Percentiles rank a stretch among this genome's conserved stretches.
phyloP scores from a whole-genome alignment of 1,284 basidiomycete species.

The Caloboletus firmus region DNA sequence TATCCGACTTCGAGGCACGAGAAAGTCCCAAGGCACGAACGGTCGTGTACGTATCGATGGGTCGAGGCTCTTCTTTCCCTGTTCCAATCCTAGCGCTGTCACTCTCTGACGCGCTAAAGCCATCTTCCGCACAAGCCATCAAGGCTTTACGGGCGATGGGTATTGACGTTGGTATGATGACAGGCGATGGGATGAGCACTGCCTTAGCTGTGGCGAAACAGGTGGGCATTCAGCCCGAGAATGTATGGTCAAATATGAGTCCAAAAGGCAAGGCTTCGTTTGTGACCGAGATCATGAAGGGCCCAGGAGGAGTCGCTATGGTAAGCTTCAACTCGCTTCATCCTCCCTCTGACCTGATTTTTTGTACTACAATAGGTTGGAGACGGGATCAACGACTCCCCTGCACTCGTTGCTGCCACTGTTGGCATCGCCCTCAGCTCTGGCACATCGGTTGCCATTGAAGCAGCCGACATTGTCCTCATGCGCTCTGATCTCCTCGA shows the following conservation, averaged over 20 bases:
- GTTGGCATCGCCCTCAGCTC: constrained; percentile 96
- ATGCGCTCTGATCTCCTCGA: constrained; percentile 96
- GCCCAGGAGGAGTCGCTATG: constrained; percentile 81
- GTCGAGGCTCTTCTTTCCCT: constrained; percentile 37
- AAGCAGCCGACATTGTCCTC: constrained; percentile 96
- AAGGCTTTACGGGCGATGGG: constrained; percentile 81
- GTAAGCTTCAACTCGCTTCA: constrained; percentile 43
- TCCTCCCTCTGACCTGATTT: neutral
- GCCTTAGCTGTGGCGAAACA: constrained; percentile 84
- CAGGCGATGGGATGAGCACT: constrained; percentile 83
- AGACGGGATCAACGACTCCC: constrained; percentile 98
- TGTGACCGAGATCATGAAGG: constrained; percentile 77
- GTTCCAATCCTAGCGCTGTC: constrained; percentile 71
- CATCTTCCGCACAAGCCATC: constrained; percentile 80
- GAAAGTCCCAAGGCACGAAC: constrained; percentile 78
- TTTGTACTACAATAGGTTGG: constrained; percentile 66
- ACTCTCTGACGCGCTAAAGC: constrained; percentile 82
- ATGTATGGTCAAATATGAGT: constrained; percentile 87
- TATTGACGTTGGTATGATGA: constrained; percentile 88
- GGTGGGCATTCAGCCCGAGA: constrained; percentile 78
- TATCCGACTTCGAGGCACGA: constrained; percentile 62
- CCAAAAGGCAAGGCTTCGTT: constrained; percentile 90
- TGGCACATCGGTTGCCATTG: constrained; percentile 95
- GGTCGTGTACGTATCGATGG: constrained; percentile 79
- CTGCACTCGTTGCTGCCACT: constrained; percentile 91